Percentiles rank a stretch among this genome's conserved stretches.
These are phyloP conservation scores for Helichrysum umbraculigerum DNA, from an alignment of 129 eudicot species.

Conservation along the genomic window DNA sequence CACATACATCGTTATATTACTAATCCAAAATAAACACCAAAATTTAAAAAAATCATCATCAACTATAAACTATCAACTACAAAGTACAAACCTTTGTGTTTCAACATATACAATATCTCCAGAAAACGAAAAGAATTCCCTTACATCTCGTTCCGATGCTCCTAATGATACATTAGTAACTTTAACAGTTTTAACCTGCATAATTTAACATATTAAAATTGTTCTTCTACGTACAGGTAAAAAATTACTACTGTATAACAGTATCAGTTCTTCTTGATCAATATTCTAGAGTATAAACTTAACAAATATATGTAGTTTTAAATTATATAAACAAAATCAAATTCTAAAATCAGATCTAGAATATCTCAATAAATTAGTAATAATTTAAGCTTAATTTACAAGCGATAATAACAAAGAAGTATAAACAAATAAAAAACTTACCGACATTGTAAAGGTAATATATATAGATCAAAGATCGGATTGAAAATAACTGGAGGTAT, in stretches of 20 bases:
- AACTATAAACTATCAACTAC: neutral
- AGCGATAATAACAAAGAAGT: slow-evolving; percentile 17
- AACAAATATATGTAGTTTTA: slow-evolving; percentile 4
- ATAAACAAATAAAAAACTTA: slow-evolving; percentile 12
- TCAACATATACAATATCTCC: slow-evolving; percentile 91
- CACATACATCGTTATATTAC: neutral
- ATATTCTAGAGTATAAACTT: slow-evolving; percentile 1
- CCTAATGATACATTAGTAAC: slow-evolving; percentile 92
- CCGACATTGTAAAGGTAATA: slow-evolving; percentile 29
- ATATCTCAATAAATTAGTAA: neutral
- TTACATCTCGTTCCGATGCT: slow-evolving; percentile 79
- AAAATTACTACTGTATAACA: neutral
- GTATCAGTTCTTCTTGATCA: neutral
- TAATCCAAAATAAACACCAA: neutral
- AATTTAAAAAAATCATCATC: neutral
- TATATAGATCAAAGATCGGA: slow-evolving; percentile 14
- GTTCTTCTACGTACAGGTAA: neutral
- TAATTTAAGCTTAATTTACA: neutral
- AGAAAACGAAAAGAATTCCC: slow-evolving; percentile 96
- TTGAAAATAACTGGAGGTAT: neutral
- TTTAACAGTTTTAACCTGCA: slow-evolving; percentile 72
- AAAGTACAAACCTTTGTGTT: slow-evolving; percentile 60
- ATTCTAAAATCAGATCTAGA: slow-evolving; percentile 16
- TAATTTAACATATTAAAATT: neutral
- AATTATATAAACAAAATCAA: neutral